These are phyloP conservation scores for Penicillium argentinense DNA, from an alignment of 495 filamentous ascomycete species.

Conservation along the genomic window DNA sequence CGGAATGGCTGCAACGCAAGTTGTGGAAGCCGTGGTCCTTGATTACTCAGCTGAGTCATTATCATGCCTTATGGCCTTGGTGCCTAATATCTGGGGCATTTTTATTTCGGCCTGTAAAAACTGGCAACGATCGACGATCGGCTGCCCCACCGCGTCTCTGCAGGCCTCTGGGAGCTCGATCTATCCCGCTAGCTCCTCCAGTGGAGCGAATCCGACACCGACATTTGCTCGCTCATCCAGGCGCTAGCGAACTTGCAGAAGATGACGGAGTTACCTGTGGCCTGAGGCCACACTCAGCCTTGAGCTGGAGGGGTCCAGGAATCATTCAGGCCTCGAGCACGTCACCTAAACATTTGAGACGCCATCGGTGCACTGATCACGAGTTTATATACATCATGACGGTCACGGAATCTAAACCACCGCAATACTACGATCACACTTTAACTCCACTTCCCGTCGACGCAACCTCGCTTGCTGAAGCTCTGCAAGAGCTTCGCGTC, in stretches of 20 bases:
- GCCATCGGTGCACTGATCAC: neutral
- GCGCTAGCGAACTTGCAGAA: neutral
- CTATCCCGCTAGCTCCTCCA: conserved; percentile 1
- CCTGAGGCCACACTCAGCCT: neutral
- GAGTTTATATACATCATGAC: conserved; percentile 13
- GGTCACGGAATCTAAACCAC: conserved; percentile 19
- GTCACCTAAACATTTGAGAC: conserved; percentile 3
- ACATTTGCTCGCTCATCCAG: conserved; percentile 7
- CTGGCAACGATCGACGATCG: conserved; percentile 7
- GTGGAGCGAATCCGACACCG: conserved; percentile 15
- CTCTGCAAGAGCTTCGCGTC: conserved; percentile 27
- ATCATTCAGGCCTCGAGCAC: conserved; percentile 14
- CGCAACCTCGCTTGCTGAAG: conserved; percentile 10
- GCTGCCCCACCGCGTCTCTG: conserved; percentile 4
- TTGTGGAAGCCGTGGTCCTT: conserved; percentile 32
- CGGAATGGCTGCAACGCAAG: conserved; percentile 44
- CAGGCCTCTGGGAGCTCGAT: conserved; percentile 1
- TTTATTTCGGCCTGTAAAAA: neutral
- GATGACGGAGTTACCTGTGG: conserved; percentile 2
- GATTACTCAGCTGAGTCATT: conserved; percentile 20
- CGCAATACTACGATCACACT: conserved; percentile 28
- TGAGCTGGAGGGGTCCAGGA: conserved; percentile 1
- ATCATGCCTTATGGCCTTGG: neutral
- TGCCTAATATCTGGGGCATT: conserved; percentile 2
- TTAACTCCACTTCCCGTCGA: conserved; percentile 16